A percentile compares a stretch with the other conserved stretches of the same genome.
These are phyloP conservation scores for Crepidotus sp. DNA, from an alignment of 1,284 basidiomycete genomes.

Conservation along the genomic window DNA sequence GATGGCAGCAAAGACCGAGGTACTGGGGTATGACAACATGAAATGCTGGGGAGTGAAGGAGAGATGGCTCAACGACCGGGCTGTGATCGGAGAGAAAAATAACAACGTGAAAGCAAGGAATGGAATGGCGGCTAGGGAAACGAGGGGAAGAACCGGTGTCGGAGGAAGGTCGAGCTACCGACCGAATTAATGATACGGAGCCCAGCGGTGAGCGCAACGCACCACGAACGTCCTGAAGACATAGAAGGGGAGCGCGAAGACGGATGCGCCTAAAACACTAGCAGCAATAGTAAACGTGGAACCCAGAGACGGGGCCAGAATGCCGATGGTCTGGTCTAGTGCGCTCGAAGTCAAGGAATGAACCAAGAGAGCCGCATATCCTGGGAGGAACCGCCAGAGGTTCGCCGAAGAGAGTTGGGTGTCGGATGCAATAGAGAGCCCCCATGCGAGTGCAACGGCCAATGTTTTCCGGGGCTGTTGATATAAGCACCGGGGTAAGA, in stretches of 20 bases:
- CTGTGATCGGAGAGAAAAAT: slow-evolving; percentile 48
- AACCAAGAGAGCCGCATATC: slow-evolving; percentile 53
- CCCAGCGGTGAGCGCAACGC: slow-evolving; percentile 20
- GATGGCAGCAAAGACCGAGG: slow-evolving; percentile 35
- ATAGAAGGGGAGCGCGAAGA: slow-evolving; percentile 57
- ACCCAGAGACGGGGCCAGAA: slow-evolving; percentile 49
- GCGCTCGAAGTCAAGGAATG: slow-evolving; percentile 51
- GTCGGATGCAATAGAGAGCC: slow-evolving; percentile 46
- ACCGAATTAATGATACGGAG: slow-evolving; percentile 4
- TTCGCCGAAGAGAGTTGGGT: slow-evolving; percentile 38
- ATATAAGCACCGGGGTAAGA: slow-evolving; percentile 1
- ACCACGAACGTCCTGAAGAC: slow-evolving; percentile 50
- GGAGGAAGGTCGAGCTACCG: slow-evolving; percentile 31
- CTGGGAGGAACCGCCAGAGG: slow-evolving; percentile 42
- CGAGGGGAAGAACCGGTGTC: slow-evolving; percentile 38
- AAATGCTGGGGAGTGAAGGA: slow-evolving; percentile 45
- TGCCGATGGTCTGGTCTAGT: slow-evolving; percentile 51
- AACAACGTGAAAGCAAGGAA: slow-evolving; percentile 49
- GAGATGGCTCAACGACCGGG: slow-evolving; percentile 36
- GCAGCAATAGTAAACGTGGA: slow-evolving; percentile 43
- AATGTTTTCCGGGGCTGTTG: slow-evolving; percentile 38
- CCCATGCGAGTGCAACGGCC: slow-evolving; percentile 36
- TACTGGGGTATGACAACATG: slow-evolving; percentile 43
- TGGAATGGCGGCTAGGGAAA: slow-evolving; percentile 49
- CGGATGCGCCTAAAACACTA: slow-evolving; percentile 51